Evolutionary conservation across 768 basidiomycete species (phyloP).

Genomic region (Hortiboletus campestris): DNA sequence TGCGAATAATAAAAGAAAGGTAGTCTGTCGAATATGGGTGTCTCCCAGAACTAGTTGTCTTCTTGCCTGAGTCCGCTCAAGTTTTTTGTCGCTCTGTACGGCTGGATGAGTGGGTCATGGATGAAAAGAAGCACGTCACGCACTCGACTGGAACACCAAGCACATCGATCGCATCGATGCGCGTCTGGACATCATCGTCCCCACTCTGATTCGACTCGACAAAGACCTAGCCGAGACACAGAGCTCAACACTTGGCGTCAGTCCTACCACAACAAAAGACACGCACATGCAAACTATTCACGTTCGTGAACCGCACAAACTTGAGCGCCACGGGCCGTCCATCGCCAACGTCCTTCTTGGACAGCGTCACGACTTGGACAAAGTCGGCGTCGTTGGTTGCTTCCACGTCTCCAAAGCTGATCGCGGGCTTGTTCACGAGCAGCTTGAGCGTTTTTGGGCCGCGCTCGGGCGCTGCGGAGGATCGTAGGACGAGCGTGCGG

Average conservation of each 20-base stretch:
- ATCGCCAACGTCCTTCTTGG: constrained; percentile 44
- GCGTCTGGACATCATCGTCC: constrained; percentile 50
- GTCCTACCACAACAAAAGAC: neutral
- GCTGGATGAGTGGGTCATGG: neutral
- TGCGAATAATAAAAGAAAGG: neutral
- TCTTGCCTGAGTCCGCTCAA: constrained; percentile 39
- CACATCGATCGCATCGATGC: constrained; percentile 67
- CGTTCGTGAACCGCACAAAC: constrained; percentile 68
- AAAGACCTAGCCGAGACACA: constrained; percentile 49
- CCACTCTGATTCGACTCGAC: constrained; percentile 64
- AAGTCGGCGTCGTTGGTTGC: constrained; percentile 47
- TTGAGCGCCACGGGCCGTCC: constrained; percentile 51
- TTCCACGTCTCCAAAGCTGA: constrained; percentile 69
- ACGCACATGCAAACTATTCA: constrained; percentile 61
- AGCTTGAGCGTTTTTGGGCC: constrained; percentile 65
- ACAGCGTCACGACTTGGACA: constrained; percentile 56
- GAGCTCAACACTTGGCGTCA: too few species aligned
- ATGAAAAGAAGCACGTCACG: constrained; percentile 22
- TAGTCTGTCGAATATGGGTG: neutral
- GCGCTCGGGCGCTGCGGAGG: constrained; percentile 34
- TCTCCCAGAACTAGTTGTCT: constrained; percentile 19
- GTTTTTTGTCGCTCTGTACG: constrained; percentile 36
- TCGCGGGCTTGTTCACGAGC: constrained; percentile 53
- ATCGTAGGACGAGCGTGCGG: constrained; percentile 54
- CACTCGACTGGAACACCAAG: constrained; percentile 60